These are phyloP conservation scores for Rubroboletus satanas DNA, from an alignment of 768 basidiomycete species.

Conservation along the genomic window DNA sequence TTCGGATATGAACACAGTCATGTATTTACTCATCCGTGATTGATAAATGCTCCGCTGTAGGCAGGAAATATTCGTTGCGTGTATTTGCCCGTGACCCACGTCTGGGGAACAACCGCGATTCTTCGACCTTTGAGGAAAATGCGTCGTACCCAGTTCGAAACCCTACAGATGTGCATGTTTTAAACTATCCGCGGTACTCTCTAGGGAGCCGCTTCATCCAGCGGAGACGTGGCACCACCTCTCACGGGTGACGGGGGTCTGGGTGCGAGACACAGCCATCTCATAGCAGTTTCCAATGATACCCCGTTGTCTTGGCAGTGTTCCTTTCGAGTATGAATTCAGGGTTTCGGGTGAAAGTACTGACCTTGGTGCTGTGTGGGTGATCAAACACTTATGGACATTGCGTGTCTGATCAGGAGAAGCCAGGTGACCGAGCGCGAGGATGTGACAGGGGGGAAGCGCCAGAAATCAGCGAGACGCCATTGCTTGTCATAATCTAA, in stretches of 20 bases:
- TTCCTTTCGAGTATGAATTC: slow-evolving; percentile 1
- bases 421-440: not conserved
- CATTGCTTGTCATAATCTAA: not conserved
- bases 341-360: not conserved
- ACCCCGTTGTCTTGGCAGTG: slow-evolving; percentile 8
- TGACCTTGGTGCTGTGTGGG: not conserved
- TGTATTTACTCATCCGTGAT: not conserved
- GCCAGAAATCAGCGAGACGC: not conserved
- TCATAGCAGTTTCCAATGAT: not conserved
- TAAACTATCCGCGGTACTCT: not conserved
- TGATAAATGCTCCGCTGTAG: not conserved
- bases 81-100: not conserved
- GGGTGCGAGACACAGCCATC: not conserved
- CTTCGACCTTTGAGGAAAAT: not conserved
- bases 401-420: not conserved
- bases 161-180: not conserved
- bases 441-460: not conserved
- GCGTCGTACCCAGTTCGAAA: not conserved
- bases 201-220: not conserved
- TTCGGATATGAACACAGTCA: slow-evolving; percentile 6
- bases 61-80: not conserved
- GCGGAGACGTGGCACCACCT: not conserved
- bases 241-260: not conserved
- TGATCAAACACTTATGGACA: not conserved
- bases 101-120: not conserved